Evolutionary conservation across 108 stramenopile species (phyloP).

Genomic region (Craspedostauros australis): DNA sequence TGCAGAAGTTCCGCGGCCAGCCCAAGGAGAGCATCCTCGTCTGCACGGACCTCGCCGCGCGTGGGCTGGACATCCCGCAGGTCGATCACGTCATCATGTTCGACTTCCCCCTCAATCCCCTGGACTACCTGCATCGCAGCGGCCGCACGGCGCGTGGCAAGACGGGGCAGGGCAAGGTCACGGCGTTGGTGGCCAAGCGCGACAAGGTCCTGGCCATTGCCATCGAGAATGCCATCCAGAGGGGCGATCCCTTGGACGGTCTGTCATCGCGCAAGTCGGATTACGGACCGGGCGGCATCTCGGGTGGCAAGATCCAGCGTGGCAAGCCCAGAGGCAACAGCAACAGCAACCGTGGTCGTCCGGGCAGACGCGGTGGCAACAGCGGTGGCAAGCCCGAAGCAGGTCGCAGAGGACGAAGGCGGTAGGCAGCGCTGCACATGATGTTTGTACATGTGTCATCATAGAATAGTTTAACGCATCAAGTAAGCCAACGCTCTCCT

Average conservation of each 20-base stretch:
- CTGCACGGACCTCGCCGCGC: conserved; percentile 84
- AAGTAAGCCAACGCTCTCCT: too few relatives aligned
- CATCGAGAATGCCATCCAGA: conserved; percentile 71
- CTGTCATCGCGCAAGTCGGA: conserved; percentile 77
- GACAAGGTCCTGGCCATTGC: conserved; percentile 82
- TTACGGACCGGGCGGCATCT: conserved; percentile 51
- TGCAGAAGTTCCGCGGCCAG: conserved; percentile 35
- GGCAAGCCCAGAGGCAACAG: conserved; percentile 3
- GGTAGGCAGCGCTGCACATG: neutral
- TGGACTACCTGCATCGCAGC: conserved; percentile 88
- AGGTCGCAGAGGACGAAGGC: neutral
- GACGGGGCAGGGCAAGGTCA: conserved; percentile 65
- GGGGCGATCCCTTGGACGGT: conserved; percentile 77
- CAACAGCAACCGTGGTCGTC: neutral
- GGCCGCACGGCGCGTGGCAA: conserved; percentile 86
- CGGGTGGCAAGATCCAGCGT: conserved; percentile 18
- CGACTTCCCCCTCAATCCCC: conserved; percentile 86
- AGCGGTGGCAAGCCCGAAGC: neutral
- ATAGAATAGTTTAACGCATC: neutral
- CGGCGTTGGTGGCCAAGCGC: conserved; percentile 79
- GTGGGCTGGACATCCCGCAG: conserved; percentile 85
- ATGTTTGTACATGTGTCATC: neutral
- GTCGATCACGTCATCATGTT: conserved; percentile 90
- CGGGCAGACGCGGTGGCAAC: neutral
- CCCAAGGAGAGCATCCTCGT: conserved; percentile 48